Conservation (phyloP, 352 stramenopile genomes). For the Pythium periplocum region DNA sequence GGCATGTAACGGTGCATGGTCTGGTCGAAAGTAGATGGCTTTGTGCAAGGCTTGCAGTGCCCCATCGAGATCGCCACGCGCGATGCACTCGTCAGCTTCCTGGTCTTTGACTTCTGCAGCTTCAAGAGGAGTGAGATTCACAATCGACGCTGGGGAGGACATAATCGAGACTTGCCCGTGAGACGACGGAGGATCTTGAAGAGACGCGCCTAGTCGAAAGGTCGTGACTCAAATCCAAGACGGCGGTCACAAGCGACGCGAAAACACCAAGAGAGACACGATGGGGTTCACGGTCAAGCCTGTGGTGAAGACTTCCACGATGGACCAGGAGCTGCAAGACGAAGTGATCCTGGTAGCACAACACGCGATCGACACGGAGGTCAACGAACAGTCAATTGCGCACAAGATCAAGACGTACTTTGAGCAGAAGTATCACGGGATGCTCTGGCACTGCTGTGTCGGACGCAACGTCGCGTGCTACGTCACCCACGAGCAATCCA, state of each 20-base stretch:
- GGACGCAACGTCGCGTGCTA: conserved; percentile 93
- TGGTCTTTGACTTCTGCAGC: conserved; percentile 40
- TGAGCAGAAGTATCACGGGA: conserved; percentile 88
- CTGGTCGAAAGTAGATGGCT: conserved; percentile 65
- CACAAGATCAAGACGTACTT: conserved; percentile 91
- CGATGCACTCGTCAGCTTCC: conserved; percentile 34
- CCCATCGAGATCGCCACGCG: conserved; percentile 29
- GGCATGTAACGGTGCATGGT: conserved; percentile 44
- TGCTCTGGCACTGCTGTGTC: conserved; percentile 94
- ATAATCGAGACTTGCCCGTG: conserved; percentile 10
- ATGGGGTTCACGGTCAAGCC: conserved; percentile 72
- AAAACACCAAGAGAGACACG: not conserved
- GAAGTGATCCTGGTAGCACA: conserved; percentile 79
- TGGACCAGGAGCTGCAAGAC: conserved; percentile 82
- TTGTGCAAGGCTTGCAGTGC: conserved; percentile 64
- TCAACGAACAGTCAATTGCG: conserved; percentile 87
- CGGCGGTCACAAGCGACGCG: not conserved
- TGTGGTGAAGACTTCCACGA: conserved; percentile 85
- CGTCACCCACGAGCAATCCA: conserved; percentile 92
- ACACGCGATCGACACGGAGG: conserved; percentile 73
- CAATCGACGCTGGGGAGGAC: conserved; percentile 7
- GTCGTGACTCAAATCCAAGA: no score
- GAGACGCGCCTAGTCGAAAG: conserved; percentile 1
- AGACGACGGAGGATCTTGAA: conserved; percentile 1
- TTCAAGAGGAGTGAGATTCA: conserved; percentile 43